Evolutionary conservation across 352 stramenopile species (phyloP), one percentile per base, ranked within the genome.

Genomic region (Phytopythium sindhum): DNA sequence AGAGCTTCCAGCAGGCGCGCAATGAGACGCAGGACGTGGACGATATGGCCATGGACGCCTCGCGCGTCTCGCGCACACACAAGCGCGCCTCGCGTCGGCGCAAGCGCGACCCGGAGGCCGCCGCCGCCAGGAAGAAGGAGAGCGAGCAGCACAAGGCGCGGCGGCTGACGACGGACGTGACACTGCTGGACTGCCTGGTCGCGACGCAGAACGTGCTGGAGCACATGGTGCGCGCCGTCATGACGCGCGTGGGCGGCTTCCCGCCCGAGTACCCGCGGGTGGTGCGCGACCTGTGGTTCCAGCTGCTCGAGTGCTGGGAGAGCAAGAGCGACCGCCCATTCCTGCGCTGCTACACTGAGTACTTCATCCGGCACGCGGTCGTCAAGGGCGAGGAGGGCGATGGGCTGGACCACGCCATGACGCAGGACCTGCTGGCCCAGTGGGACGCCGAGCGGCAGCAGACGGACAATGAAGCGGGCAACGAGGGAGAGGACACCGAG

Each of bases 11-110:
- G 35, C 80, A 95, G 76, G 75, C 75, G 29, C 82, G 84, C 51
- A 95, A 90, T 66, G 86, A 95, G 74, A 93, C 82, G 45, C 84
- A 91, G 53, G 84, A 93, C 42, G 72, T 77, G 28, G 84, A 95
- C 52, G 86, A 95, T 72, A 89, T 83, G 68, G 76, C 72, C 2
- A 47, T 89, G 35, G 80, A 90, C 66, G 42, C 77, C 11, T 57
- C 55, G 4, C 70, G 66, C 11, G 68, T 79, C 10, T 52, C 62
- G 33, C 72, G 66, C 23, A 80, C 83, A 41, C 63, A 73, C 24
- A 83, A 76, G 60, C 79, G 70, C 44, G 75, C 77, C 21, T 70
- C 69, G 10, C 77, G 74, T 51, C 69, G 69, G 52, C 70, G 70
- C 51, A 29, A 51, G 45, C 63, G 60, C 31, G 74, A 73, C 19